Evolutionary conservation across 2,329 filamentous ascomycete genomes (phyloP).

Genomic region (Beauveria medogensis): DNA sequence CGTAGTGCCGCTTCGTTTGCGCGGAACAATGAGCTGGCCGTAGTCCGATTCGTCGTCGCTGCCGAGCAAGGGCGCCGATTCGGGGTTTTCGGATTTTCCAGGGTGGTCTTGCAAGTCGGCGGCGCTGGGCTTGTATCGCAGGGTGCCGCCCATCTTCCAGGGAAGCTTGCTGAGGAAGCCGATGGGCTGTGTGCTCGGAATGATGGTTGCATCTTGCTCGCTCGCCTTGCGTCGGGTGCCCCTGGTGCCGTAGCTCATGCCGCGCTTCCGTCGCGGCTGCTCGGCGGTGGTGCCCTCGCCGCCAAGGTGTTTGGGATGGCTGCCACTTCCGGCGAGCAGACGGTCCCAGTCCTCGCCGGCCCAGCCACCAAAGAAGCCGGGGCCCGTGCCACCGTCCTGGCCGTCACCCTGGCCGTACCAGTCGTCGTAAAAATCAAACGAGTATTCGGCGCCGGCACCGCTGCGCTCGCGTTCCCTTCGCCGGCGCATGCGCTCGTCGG

Average conservation of each 20-base stretch:
- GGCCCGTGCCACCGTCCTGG: conserved; percentile 22
- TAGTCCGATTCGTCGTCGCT: conserved; percentile 23
- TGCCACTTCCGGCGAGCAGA: conserved; percentile 62
- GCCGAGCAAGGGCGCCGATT: conserved; percentile 62
- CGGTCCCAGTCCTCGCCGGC: conserved; percentile 79
- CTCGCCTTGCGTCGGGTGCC: conserved; percentile 40
- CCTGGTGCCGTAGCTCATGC: conserved; percentile 84
- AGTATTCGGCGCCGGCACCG: conserved; percentile 64
- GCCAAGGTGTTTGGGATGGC: conserved; percentile 27
- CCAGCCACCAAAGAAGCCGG: conserved; percentile 63
- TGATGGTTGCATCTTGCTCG: conserved; percentile 77
- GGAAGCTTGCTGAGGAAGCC: conserved; percentile 79
- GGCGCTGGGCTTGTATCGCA: conserved; percentile 84
- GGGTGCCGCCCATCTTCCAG: conserved; percentile 72
- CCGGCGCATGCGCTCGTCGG: conserved; percentile 66
- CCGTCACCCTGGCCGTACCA: conserved; percentile 64
- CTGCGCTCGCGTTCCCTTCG: conserved; percentile 53
- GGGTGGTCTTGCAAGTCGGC: conserved; percentile 87
- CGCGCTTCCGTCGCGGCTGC: conserved; percentile 65
- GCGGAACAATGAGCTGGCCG: conserved; percentile 23
- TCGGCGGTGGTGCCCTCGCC: conserved; percentile 34
- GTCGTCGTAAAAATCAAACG: conserved; percentile 96
- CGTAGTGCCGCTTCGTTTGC: conserved; percentile 66
- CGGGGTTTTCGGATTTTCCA: conserved; percentile 42
- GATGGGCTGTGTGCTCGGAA: conserved; percentile 76